Evolutionary conservation across 2,329 filamentous ascomycete genomes (phyloP), one percentile per base, ranked within the genome.

Genomic region (Westerdykella ornata): DNA sequence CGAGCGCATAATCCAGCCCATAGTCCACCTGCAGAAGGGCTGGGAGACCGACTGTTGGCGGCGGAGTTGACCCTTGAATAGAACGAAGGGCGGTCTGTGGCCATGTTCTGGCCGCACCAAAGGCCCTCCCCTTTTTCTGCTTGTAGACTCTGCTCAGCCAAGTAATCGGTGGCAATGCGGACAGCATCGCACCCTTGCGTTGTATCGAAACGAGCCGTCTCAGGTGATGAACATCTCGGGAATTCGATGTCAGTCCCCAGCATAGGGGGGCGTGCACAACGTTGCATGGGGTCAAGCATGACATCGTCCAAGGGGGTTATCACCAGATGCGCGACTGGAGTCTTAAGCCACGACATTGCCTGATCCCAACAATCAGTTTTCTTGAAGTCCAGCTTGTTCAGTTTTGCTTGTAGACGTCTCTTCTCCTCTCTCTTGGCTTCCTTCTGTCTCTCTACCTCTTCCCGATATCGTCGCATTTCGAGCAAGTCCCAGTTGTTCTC

Each of bases 161-260:
- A 56, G 44, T 73, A 73, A 51, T 70, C 71, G 70, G 74, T 73
- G 22, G 71, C 66, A 32, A 67, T 66, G 19, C 65, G 58, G 7
- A 72, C 54, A 58, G 79, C 52, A 70, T 77, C 62, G 8, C 70
- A 72, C 7, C 68, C 65, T 57, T 88, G 84, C 42, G 85, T 82
- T 1, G 85, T 81, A 59, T 94, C 88, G 56, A 94, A 84, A 56
- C 87, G 82, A 13, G 88, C 94, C 41, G 82, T 78, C 63, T 90
- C 83, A 5, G 90, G 90, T 18, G 89, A 95, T 8, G 77, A 74
- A 60, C 88, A 95, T 60, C 77, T 78, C 26, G 88, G 85, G 62
- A 96, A 94, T 18, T 75, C 72, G 41, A 97, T 76, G 51, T 94
- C 85, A 43, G 73, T 70, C 42, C 90, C 90, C 9, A 95, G 78